phyloP scores from a whole-genome alignment of 1,284 basidiomycete genomes.

The Cystobasidium slooffiae region DNA sequence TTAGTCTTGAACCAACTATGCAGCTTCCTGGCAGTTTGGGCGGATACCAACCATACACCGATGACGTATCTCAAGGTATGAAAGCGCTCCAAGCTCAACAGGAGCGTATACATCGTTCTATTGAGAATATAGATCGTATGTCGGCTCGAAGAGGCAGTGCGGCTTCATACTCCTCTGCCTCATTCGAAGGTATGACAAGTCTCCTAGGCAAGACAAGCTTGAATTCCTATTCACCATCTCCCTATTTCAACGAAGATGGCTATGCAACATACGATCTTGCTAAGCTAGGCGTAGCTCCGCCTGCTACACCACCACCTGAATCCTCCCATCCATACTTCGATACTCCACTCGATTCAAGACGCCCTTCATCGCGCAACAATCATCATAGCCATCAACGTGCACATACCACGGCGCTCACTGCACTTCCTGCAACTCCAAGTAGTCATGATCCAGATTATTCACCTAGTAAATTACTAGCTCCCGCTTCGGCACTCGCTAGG shows the following conservation, averaged over 20 bases:
- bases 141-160: neutral
- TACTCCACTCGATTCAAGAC: neutral
- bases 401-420: conserved; percentile 4
- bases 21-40: neutral
- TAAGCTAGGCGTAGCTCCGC: conserved; percentile 4
- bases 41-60: neutral
- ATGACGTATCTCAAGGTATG: conserved; percentile 7
- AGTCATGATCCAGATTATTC: conserved; percentile 3
- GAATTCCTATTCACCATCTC: neutral
- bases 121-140: neutral
- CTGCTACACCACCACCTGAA: conserved; percentile 9
- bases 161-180: neutral
- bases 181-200: neutral
- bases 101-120: neutral
- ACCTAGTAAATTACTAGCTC: conserved; percentile 10
- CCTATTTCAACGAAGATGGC: neutral
- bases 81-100: conserved; percentile 27
- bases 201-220: neutral
- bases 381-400: conserved; percentile 4
- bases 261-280: conserved; percentile 3
- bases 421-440: conserved; percentile 4
- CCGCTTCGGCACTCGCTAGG: conserved; percentile 30
- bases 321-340: neutral
- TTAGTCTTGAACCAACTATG: neutral
- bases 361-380: conserved; percentile 6